These are phyloP conservation scores for Coniochaeta pulveracea DNA, from an alignment of 2,329 filamentous ascomycete genomes.

Conservation along the genomic window DNA sequence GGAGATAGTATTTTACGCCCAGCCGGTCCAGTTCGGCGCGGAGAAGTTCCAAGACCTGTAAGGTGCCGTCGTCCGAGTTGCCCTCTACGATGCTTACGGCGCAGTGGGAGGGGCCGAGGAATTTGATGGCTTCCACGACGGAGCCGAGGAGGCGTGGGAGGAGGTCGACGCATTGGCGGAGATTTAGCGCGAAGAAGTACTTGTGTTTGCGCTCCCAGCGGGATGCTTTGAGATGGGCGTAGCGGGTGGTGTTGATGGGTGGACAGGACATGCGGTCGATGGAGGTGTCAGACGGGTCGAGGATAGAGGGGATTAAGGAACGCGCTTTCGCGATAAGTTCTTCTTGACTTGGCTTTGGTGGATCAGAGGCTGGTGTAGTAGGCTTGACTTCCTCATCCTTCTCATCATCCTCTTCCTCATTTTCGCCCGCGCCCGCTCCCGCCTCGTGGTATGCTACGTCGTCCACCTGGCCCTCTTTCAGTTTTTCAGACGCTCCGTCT, in stretches of 20 bases:
- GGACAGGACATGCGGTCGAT: slow-evolving; percentile 6
- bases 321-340: slow-evolving; percentile 3
- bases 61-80: slow-evolving; percentile 29
- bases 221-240: slow-evolving; percentile 4
- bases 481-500: too few relatives aligned
- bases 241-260: slow-evolving; percentile 5
- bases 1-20: slow-evolving; percentile 26
- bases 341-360: neutral
- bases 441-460: too few relatives aligned
- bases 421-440: too few relatives aligned
- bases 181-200: slow-evolving; percentile 39
- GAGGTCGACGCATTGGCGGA: slow-evolving; percentile 28
- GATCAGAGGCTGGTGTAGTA: neutral
- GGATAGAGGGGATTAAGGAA: slow-evolving; percentile 5
- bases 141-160: slow-evolving; percentile 33
- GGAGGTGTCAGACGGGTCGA: slow-evolving; percentile 7
- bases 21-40: slow-evolving; percentile 20
- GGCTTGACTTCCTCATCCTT: neutral
- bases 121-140: slow-evolving; percentile 28
- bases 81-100: slow-evolving; percentile 32
- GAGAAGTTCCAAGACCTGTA: slow-evolving; percentile 21
- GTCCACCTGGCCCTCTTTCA: too few relatives aligned
- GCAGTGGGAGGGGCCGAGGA: slow-evolving; percentile 28
- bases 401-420: neutral
- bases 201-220: slow-evolving; percentile 6